Evolutionary conservation across 202 grass and related monocot species (phyloP).

Genomic region (Brachypodium distachyon): DNA sequence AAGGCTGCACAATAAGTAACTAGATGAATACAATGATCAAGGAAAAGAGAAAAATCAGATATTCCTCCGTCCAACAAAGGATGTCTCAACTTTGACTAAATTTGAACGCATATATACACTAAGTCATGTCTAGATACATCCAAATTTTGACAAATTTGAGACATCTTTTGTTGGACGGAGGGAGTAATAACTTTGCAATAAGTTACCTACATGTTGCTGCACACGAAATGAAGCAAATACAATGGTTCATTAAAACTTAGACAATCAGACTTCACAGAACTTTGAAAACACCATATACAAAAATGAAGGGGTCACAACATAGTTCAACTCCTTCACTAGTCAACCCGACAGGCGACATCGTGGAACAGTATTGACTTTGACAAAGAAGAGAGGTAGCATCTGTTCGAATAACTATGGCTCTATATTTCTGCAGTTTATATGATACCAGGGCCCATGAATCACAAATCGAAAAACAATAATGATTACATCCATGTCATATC

Average conservation of each 20-base stretch:
- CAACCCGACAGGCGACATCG: background rate
- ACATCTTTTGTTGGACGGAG: no score
- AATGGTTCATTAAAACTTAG: background rate
- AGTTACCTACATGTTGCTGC: background rate
- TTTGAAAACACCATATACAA: background rate
- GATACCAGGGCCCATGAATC: background rate
- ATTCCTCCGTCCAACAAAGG: no score
- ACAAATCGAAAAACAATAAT: background rate
- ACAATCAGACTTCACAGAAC: background rate
- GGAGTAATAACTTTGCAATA: no score
- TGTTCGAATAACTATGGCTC: background rate
- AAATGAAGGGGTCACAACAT: background rate
- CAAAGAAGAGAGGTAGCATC: no score
- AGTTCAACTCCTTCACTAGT: background rate
- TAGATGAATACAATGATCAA: background rate
- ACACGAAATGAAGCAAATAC: background rate
- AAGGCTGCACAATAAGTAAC: background rate
- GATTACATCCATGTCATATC: background rate
- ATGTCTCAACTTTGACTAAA: no score
- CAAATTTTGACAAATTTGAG: no score
- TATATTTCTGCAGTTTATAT: no score
- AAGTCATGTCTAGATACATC: no score
- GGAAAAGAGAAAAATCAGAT: background rate
- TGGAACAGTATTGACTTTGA: background rate
- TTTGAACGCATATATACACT: no score